A percentile compares a stretch with the other conserved stretches of the same genome.
These are phyloP conservation scores for Physcomitrellopsis africana DNA, from an alignment of 225 moss, liverwort and hornwort genomes.

Conservation along the genomic window DNA sequence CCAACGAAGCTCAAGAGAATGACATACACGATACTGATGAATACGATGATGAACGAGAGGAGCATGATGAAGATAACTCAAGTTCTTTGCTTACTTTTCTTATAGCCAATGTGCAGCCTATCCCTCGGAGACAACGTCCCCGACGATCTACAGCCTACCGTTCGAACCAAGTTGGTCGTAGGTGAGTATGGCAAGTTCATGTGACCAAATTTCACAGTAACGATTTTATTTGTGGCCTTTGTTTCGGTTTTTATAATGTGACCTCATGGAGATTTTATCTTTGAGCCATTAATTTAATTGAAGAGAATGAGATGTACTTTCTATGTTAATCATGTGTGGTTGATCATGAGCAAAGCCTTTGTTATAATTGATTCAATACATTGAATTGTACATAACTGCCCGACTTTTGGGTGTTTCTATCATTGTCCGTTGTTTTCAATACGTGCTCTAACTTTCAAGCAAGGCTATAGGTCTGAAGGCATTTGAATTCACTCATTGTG, in stretches of 20 bases:
- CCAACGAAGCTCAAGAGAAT: too few relatives aligned
- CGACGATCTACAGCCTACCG: constrained; percentile 42
- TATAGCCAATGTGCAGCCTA: constrained; percentile 39
- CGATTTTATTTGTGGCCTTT: not conserved
- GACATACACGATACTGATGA: constrained; percentile 41
- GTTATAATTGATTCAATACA: not conserved
- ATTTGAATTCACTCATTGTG: not conserved
- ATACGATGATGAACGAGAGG: constrained; percentile 39
- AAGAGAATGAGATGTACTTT: not conserved
- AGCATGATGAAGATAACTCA: constrained; percentile 37
- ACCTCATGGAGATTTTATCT: not conserved
- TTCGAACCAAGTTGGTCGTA: constrained; percentile 45
- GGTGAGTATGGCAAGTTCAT: constrained; percentile 30
- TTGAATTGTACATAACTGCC: constrained; percentile 5
- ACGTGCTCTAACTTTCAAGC: constrained; percentile 10
- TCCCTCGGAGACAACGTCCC: constrained; percentile 37
- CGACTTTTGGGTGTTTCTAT: not conserved
- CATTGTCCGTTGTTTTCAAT: not conserved
- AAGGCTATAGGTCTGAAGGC: constrained; percentile 9
- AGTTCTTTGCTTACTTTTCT: constrained; percentile 31
- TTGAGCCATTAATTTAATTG: not conserved
- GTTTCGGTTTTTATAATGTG: not conserved
- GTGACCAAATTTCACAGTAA: not conserved
- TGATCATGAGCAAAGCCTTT: constrained; percentile 11
- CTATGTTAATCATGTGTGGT: constrained; percentile 2